Conservation (phyloP, 2,329 filamentous ascomycete genomes). For the Gaeumannomyces sp. region DNA sequence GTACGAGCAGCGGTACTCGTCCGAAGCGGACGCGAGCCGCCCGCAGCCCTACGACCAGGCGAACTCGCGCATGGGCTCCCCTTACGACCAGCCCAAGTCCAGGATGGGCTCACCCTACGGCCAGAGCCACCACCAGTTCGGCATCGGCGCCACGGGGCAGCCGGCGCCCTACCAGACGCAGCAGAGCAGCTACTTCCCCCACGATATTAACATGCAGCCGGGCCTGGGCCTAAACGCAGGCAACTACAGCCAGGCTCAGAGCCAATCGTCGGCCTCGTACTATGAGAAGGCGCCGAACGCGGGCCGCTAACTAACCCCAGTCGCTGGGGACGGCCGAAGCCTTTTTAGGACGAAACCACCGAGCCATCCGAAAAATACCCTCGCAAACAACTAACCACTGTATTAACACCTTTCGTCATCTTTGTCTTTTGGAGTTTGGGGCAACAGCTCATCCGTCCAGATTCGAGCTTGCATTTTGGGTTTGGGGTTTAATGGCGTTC, state of each 20-base stretch:
- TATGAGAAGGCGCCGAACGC: background rate
- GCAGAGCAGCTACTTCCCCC: background rate
- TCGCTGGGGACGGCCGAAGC: background rate
- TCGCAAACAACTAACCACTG: background rate
- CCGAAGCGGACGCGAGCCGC: background rate
- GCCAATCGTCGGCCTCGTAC: background rate
- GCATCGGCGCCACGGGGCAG: background rate
- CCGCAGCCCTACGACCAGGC: slow-evolving; percentile 9
- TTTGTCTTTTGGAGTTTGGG: background rate
- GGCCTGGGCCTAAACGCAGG: slow-evolving; percentile 4
- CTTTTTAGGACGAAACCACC: background rate
- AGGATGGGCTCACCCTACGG: slow-evolving; percentile 6
- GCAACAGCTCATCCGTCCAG: background rate
- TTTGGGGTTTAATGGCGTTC: background rate
- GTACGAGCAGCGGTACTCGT: background rate
- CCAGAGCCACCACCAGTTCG: slow-evolving; percentile 8
- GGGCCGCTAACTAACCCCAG: background rate
- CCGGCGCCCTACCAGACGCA: slow-evolving; percentile 8
- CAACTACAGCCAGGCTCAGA: background rate
- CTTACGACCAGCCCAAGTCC: slow-evolving; percentile 6
- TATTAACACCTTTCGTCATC: background rate
- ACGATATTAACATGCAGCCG: background rate
- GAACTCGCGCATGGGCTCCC: background rate
- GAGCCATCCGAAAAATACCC: background rate
- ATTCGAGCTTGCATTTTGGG: background rate